Percentiles rank a stretch among this genome's conserved stretches.
These are phyloP conservation scores for Oryza officinalis DNA, from an alignment of 176 grass and related monocot genomes.

Conservation along the genomic window DNA sequence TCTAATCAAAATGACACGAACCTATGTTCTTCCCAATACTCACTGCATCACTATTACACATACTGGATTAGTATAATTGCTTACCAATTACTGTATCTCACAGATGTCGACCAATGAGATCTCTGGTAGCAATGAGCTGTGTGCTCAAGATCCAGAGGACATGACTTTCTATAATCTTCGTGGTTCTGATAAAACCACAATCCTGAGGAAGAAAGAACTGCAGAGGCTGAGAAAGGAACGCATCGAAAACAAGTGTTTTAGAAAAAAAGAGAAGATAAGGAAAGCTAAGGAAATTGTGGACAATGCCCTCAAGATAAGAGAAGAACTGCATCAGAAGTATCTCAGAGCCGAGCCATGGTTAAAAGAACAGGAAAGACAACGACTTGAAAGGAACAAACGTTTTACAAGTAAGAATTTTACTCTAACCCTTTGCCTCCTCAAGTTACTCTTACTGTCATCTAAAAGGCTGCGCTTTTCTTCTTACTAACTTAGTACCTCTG, in stretches of 20 bases:
- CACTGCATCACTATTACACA: too few relatives aligned
- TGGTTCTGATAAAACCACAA: not conserved
- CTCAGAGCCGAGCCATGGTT: too few relatives aligned
- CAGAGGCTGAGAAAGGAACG: not conserved
- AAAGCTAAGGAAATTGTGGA: not conserved
- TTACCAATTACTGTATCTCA: too few relatives aligned
- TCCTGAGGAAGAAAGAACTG: not conserved
- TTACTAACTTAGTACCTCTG: not conserved
- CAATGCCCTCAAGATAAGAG: not conserved
- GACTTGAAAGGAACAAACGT: not conserved
- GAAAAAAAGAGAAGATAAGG: not conserved
- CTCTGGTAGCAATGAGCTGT: too few relatives aligned
- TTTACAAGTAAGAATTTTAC: conserved; percentile 4
- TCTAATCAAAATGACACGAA: too few relatives aligned
- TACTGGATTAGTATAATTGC: too few relatives aligned
- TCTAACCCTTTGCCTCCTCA: not conserved
- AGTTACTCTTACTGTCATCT: not conserved
- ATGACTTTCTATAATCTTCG: conserved; percentile 12
- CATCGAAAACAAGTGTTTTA: not conserved
- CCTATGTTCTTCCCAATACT: too few relatives aligned
- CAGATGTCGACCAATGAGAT: too few relatives aligned
- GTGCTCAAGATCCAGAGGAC: too few relatives aligned
- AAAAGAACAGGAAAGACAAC: not conserved
- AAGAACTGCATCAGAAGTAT: not conserved
- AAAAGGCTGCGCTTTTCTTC: not conserved